Conservation (phyloP, 164 flowering plant species). For the Vitis amurensis region DNA sequence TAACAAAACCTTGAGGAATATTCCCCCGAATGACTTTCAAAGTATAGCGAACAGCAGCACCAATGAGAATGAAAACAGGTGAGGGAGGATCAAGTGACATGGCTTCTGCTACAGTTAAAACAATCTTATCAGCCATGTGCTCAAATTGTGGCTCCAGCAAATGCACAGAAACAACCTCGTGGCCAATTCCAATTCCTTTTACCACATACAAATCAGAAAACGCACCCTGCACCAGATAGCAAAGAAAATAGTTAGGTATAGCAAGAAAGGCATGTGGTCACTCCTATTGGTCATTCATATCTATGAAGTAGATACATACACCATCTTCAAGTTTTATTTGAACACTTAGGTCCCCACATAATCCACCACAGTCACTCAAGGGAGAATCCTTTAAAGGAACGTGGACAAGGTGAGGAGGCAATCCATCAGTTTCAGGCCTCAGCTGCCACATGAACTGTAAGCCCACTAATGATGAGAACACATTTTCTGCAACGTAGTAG, state of each 20-base stretch:
- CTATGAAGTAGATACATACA: constrained; percentile 41
- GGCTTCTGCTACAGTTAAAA: constrained; percentile 90
- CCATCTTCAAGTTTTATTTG: constrained; percentile 82
- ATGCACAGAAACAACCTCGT: constrained; percentile 76
- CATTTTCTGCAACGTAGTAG: constrained; percentile 65
- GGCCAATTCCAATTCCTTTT: constrained; percentile 82
- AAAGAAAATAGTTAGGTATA: constrained; percentile 1
- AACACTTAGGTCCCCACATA: constrained; percentile 75
- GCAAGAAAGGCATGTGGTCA: neutral
- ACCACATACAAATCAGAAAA: constrained; percentile 80
- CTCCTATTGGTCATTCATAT: constrained; percentile 1
- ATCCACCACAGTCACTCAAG: constrained; percentile 86
- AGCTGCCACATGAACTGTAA: constrained; percentile 81
- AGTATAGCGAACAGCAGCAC: constrained; percentile 62
- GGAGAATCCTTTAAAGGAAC: constrained; percentile 92
- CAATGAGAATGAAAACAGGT: constrained; percentile 78
- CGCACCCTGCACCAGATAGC: constrained; percentile 58
- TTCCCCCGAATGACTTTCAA: constrained; percentile 78
- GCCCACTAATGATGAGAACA: constrained; percentile 90
- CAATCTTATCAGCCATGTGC: constrained; percentile 66
- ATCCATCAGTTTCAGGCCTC: constrained; percentile 59
- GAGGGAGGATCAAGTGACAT: constrained; percentile 96
- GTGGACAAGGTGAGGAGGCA: constrained; percentile 74
- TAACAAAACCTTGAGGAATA: constrained; percentile 64
- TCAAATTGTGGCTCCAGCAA: constrained; percentile 65